phyloP scores from a whole-genome alignment of 192 early-diverging fungal species.

The Coemansia umbellata region DNA sequence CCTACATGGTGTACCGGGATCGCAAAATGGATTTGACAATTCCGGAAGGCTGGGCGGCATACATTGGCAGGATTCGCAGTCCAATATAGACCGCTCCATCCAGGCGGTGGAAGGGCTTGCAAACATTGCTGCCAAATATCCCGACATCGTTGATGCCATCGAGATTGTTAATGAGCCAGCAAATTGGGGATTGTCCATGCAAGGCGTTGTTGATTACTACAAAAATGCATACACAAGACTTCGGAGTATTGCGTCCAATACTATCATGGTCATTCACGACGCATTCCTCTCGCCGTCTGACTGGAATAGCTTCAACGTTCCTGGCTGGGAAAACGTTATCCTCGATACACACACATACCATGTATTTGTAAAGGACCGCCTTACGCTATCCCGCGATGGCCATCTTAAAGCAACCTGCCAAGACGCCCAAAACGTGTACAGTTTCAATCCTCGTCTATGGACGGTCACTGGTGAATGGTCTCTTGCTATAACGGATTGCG shows the following conservation, averaged over 20 bases:
- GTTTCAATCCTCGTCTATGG: constrained; percentile 34
- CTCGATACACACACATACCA: constrained; percentile 55
- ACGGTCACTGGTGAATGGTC: constrained; percentile 75
- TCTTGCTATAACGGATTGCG: constrained; percentile 67
- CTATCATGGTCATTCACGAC: constrained; percentile 45
- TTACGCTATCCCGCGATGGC: constrained; percentile 17
- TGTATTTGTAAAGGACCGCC: constrained; percentile 43
- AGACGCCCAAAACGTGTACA: constrained; percentile 30
- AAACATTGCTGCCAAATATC: constrained; percentile 28
- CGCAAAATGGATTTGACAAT: constrained; percentile 62
- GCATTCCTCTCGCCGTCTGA: constrained; percentile 41
- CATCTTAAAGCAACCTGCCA: constrained; percentile 40
- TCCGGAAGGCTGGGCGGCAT: constrained; percentile 50
- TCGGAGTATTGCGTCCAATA: constrained; percentile 31
- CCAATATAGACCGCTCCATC: constrained; percentile 57
- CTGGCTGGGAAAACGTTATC: constrained; percentile 47
- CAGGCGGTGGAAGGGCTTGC: constrained; percentile 52
- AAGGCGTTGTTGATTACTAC: constrained; percentile 42
- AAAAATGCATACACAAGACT: constrained; percentile 34
- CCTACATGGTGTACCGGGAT: constrained; percentile 58
- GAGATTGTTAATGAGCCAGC: constrained; percentile 53
- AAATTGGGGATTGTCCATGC: constrained; percentile 37
- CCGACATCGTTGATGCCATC: constrained; percentile 37
- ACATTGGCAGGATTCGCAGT: constrained; percentile 39
- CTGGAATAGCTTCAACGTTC: constrained; percentile 35